These are phyloP conservation scores for Botrytis fabae DNA, from an alignment of 2,329 filamentous ascomycete species.

Conservation along the genomic window DNA sequence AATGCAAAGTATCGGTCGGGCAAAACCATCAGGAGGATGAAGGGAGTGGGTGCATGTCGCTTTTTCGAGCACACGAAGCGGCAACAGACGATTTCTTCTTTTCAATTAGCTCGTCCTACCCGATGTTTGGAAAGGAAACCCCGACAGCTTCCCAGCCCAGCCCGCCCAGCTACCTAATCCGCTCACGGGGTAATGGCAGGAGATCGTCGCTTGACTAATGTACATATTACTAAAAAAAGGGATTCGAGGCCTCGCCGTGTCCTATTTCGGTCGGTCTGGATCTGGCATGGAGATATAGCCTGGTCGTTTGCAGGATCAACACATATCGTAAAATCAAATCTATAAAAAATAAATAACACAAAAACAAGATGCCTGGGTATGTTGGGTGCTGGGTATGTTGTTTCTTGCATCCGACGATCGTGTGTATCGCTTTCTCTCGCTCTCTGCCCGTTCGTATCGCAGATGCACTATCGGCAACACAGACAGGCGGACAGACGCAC, in stretches of 20 bases:
- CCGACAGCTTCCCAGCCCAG: not conserved
- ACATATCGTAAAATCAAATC: no score
- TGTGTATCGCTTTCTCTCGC: not conserved
- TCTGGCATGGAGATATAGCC: not conserved
- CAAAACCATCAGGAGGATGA: not conserved
- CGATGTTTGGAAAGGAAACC: not conserved
- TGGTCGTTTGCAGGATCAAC: not conserved
- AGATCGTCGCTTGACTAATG: not conserved
- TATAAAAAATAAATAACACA: no score
- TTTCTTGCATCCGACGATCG: slow-evolving; percentile 1
- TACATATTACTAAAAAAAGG: not conserved
- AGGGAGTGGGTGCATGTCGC: not conserved
- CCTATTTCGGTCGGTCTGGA: slow-evolving; percentile 7
- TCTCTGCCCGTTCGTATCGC: not conserved
- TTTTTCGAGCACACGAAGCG: not conserved
- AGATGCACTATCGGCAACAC: not conserved
- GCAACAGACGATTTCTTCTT: not conserved
- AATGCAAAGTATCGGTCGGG: not conserved
- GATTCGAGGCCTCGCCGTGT: slow-evolving; percentile 11
- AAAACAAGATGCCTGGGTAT: not conserved
- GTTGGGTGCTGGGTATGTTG: not conserved
- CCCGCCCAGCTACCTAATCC: not conserved
- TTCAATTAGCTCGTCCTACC: not conserved
- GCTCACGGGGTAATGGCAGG: not conserved
- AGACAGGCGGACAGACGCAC: not conserved